Evolutionary conservation across 2,329 filamentous ascomycete genomes (phyloP), one percentile per base, ranked within the genome.

Genomic region (Aspergillus cejpii): DNA sequence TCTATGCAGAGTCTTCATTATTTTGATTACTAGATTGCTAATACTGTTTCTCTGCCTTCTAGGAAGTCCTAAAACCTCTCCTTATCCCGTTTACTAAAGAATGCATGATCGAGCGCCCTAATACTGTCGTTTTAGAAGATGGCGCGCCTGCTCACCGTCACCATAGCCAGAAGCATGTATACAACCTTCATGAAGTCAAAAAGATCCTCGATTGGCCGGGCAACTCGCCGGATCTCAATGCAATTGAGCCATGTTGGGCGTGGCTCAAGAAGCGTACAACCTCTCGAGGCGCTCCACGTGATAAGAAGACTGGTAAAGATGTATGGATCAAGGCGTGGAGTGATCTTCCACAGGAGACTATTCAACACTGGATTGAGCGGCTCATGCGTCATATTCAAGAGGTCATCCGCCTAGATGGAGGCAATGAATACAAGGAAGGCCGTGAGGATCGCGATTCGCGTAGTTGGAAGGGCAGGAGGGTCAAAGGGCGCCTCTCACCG

Each of bases 301-400:
- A 17, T 14, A 14, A 28, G 11, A 23, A 7, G 20, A 37, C 45
- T 20, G 31, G 28, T 1, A 26, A 26, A 19, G 31, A 41, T n/a
- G 23, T 15, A n/a, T 55, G 43, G 44, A 21, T 31, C 6, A n/a
- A 42, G 17, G 8, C 1, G 8, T 54, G 38, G 48, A 24, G 49
- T 21, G 38, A 52, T 19, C 37, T 55, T 1, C 23, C 27, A 27
- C 40, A 54, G 28, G 10, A 28, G n/a, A 42, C 27, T 17, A 54
- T 55, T 33, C 38, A 55, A 28, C 6, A 5, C 23, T 55, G 48
- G 42, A 54, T 55, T 46, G 38, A 55, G 27, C 7, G 39, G 4
- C 55, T 55, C 31, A 17, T 29, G 17, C 24, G 34, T 20, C 37
- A 53, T 47, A 43, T 51, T 15, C 27, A 50, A 23, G 33, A 50